Base-by-base conservation (phyloP, 768 basidiomycete species). In the Xerocomellus amylosporus region DNA sequence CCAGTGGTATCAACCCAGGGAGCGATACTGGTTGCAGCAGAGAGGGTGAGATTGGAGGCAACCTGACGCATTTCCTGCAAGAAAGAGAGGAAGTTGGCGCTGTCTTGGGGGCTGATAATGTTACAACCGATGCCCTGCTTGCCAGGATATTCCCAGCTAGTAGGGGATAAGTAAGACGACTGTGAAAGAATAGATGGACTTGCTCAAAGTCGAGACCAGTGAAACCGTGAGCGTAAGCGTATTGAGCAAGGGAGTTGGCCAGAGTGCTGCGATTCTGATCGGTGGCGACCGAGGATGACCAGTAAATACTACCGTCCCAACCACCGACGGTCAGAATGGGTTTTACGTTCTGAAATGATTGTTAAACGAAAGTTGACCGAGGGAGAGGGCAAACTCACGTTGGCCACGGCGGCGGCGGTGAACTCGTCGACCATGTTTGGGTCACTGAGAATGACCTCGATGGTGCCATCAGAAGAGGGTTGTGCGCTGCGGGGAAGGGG, bases 101-200 rank as follows among this genome's bases (percentile, higher is more conserved):
- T 85, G 69, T 97, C 94, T 49, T 79, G 63, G 5, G 77, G 58
- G 22, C 81, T 80, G 43, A 84, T 69, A 7, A 68, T 69, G 72
- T 96, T 96, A 65, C 89, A 90, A 8, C 79, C 78, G 19, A 88
- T 79, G 15, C 91, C 92, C 42, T 73, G 74, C 12, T 72, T 72
- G 37, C 77, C 82, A 36, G 93, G 93, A 66, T 91, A 96, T 68
- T 94, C 93, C 92, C 91, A 93, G 65, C 89, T 90, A 46, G n/a
- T 2, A 30, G 19, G 5, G 1, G 22, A 17, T 63, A 19, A 61
- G 52, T 14, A 46, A 24, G 8, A 37, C 7, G n/a, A 3, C 2
- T 7, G 0, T 33, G 5, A 44, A 41, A 22, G 20, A 45, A 43
- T 1, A 19, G 26, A 13, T 30, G 10, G 5, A 73, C 83, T 38